Base-by-base conservation (phyloP, 805 yeast species). In the Metschnikowia orientalis region DNA sequence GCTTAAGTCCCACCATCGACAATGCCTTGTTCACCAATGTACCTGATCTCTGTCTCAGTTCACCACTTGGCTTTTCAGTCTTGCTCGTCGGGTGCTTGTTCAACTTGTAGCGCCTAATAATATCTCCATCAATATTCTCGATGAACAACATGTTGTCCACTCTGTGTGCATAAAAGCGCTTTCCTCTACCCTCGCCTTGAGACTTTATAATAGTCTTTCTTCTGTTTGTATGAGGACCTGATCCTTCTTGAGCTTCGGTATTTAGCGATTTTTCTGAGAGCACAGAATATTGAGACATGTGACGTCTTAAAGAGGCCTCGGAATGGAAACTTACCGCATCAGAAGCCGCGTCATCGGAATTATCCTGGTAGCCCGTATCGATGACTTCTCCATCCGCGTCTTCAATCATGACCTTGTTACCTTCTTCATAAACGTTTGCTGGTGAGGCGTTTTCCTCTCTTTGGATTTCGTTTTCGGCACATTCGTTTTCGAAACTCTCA, bases 61-160 rank as follows among this genome's bases (percentile, higher is more conserved):
- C 4, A 10, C 50, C 39, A 4, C 16, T 12, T 8, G 13, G 26
- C 6, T 12, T 7, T 5, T 19, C 5, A 5, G 32, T 25, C 21
- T 37, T 35, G 20, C 25, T 30, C 18, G 34, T 21, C 10, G 35
- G 36, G 44, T 79, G 86, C 3, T 75, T 71, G 48, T 80, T 84
- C 32, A 89, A 79, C 47, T 35, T 66, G 59, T 88, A 90, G 33
- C 95, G 70, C 51, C 95, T 77, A 28, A 92, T 66, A 35, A 92
- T 76, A 47, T 90, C 97, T 43, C 97, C 98, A 8, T 89, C 95
- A 27, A 76, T 85, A 50, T 88, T 84, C 57, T 90, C 98, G 37
- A 92, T 81, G 38, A 87, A 70, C 34, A 92, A 73, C 38, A 78
- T 68, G 48, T 86, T 79, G 51, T 81, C 92, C 24, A 85, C 68